phyloP scores from a whole-genome alignment of 2,329 filamentous ascomycete genomes.

The Pseudocercospora pini-densiflorae region DNA sequence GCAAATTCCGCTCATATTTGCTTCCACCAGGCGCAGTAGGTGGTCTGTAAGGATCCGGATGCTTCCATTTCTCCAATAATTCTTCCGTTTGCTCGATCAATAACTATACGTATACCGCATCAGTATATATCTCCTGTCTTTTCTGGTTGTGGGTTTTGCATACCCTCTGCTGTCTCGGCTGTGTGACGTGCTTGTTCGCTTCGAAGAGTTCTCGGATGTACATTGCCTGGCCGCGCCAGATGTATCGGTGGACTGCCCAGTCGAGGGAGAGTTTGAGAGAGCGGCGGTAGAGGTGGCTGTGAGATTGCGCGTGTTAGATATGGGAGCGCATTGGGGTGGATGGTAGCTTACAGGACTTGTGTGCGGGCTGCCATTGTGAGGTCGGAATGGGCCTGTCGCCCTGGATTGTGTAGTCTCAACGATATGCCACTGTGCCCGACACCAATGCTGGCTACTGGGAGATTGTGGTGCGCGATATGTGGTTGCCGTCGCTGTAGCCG shows the following conservation, averaged over 20 bases:
- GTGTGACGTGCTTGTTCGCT: constrained; percentile 82
- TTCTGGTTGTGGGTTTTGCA: constrained; percentile 29
- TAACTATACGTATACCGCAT: constrained; percentile 59
- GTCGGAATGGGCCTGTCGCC: neutral
- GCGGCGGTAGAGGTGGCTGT: constrained; percentile 80
- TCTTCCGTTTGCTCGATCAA: constrained; percentile 87
- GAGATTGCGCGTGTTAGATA: neutral
- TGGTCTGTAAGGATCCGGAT: constrained; percentile 88
- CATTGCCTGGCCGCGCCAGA: constrained; percentile 94
- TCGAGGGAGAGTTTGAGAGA: constrained; percentile 91
- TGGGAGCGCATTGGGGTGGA: neutral
- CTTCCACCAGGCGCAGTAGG: constrained; percentile 95
- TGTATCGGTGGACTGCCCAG: constrained; percentile 89
- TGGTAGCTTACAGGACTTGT: constrained; percentile 36
- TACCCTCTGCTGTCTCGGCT: constrained; percentile 87
- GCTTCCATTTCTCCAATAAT: constrained; percentile 91
- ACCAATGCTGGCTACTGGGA: neutral
- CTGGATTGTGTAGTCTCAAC: neutral
- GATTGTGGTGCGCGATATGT: neutral
- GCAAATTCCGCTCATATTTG: constrained; percentile 94
- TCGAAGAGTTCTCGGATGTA: constrained; percentile 97
- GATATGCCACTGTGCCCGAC: neutral
- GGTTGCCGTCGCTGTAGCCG: constrained; percentile 3
- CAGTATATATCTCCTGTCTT: neutral
- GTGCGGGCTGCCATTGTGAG: constrained; percentile 41